Evolutionary conservation across 2,329 filamentous ascomycete species (phyloP), one percentile per base, ranked within the genome.

Genomic region (Cercospora berteroae): DNA sequence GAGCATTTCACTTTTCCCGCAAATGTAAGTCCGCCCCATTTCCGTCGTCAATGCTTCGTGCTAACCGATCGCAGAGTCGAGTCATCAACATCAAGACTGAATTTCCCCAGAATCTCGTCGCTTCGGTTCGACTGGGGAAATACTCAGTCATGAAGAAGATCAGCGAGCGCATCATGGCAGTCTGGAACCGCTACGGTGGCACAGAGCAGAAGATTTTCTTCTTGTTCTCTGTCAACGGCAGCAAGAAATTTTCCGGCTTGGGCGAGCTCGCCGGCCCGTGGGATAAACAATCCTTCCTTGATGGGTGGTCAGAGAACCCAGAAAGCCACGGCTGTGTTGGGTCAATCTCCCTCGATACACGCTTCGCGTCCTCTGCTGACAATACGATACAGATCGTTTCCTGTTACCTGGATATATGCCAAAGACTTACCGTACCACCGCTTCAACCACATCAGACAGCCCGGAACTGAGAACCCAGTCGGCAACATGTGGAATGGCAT

Each of bases 401-500:
- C 73, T 4, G 18, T 77, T 27, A 74, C 68, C 1, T 76, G 74
- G 72, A 58, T 72, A 25, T 77, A 69, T 59, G 67, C 76, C 62
- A 77, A 77, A 64, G 73, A 77, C 56, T 72, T 76, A 12, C 56
- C 68, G 2, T 77, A 72, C 61, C 64, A 63, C 9, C 67, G 70
- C 18, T 75, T 77, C 69, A 70, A 42, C 10, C 64, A 73, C 66
- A 71, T 77, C 44, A 63, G 67, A 16, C 72, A 73, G 56, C 63
- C 62, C 6, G 64, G 68, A 56, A 75, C 71, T 27, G 67, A 67
- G 8, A 67, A 73, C 52, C 66, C 70, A 7, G 71, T 76, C 20
- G 70, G 67, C 6, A 76, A 77, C 69, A 77, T 77, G 76, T 77
- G 76, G 76, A 76, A 76, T 59, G 74, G 75, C 31, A 76, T 76